phyloP scores from a whole-genome alignment of 305 asterid species.

The Withania somnifera region DNA sequence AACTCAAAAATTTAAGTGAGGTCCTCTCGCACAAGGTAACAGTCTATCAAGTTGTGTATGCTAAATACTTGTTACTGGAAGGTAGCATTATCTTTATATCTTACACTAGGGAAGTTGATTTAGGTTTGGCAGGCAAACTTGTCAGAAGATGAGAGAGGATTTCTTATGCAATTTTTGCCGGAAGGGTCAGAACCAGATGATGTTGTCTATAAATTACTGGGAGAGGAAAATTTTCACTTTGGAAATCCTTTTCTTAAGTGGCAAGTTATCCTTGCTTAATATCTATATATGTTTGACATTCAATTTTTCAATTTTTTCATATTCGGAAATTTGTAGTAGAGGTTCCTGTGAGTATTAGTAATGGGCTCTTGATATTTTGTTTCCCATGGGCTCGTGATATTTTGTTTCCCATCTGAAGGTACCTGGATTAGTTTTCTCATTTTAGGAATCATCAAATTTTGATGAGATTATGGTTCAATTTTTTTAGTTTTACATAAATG shows the following conservation, averaged over 20 bases:
- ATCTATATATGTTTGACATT: background rate
- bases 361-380: background rate
- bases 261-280: conserved; percentile 37
- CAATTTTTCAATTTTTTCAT: background rate
- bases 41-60: conserved; percentile 1
- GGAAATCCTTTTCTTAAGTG: conserved; percentile 75
- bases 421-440: background rate
- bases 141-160: conserved; percentile 55
- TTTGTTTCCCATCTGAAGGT: background rate
- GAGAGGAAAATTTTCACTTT: conserved; percentile 67
- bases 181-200: conserved; percentile 44
- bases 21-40: conserved; percentile 69
- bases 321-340: background rate
- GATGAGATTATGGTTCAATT: background rate
- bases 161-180: conserved; percentile 65
- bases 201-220: conserved; percentile 52
- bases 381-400: background rate
- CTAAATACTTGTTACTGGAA: background rate
- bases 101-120: conserved; percentile 20
- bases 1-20: conserved; percentile 42
- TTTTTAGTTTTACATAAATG: background rate
- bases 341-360: background rate
- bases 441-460: background rate
- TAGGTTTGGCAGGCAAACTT: conserved; percentile 80
- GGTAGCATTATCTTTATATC: conserved; percentile 2